Conservation (phyloP, 1,139 yeast species). For the Zygotorulaspora mrakii region DNA sequence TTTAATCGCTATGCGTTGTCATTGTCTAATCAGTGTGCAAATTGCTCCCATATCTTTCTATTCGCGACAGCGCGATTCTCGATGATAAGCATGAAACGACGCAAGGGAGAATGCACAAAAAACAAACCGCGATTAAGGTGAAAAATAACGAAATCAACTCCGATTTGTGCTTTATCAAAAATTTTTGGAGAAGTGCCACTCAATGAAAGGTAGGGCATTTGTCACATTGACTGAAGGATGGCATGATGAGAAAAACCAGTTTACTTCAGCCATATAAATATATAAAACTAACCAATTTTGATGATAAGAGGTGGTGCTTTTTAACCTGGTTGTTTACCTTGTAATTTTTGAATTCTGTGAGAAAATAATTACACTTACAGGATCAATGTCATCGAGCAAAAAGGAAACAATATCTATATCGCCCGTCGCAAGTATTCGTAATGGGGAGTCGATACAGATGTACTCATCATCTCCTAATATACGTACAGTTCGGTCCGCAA, state of each 20-base stretch:
- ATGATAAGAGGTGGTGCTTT: too few relatives aligned
- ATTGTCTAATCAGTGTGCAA: not conserved
- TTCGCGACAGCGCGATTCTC: not conserved
- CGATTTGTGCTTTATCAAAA: not conserved
- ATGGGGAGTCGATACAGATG: constrained; percentile 10
- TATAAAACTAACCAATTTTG: too few relatives aligned
- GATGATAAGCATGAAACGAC: too few relatives aligned
- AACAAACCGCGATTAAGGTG: constrained; percentile 1
- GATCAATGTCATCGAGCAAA: constrained; percentile 6
- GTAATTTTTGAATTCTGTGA: not conserved
- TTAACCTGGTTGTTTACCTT: too few relatives aligned
- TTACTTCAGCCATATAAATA: too few relatives aligned
- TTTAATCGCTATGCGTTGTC: not conserved
- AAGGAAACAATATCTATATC: constrained; percentile 7
- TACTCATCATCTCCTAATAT: constrained; percentile 8
- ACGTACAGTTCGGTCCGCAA: constrained; percentile 14
- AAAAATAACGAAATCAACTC: not conserved
- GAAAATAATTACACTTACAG: not conserved
- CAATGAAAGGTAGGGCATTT: too few relatives aligned
- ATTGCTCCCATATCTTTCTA: not conserved
- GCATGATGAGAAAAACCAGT: too few relatives aligned
- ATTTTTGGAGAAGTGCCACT: too few relatives aligned
- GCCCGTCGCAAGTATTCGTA: constrained; percentile 9
- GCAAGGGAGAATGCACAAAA: not conserved
- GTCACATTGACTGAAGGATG: too few relatives aligned